Evolutionary conservation across 129 eudicot genomes (phyloP), one percentile per base, ranked within the genome.

Genomic region (Flaveria ramosissima): DNA sequence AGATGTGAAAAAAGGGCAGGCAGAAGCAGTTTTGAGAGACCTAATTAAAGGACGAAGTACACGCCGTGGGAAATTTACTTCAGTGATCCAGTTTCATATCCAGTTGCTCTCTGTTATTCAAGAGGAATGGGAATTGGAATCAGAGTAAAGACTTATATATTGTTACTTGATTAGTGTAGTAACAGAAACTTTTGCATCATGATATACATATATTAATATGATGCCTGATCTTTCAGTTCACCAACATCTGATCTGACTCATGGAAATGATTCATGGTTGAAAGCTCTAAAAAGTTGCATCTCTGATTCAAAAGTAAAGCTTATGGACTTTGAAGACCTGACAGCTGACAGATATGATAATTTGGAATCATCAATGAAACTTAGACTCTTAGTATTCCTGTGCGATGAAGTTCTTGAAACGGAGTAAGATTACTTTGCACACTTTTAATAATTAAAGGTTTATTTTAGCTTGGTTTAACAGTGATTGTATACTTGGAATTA

Each of bases 391-490:
- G 80, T 45, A 10, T 78, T 88, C 57, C 80, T 92, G 27, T 94
- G 97, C 36, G 99, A 94, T 71, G 96, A 94, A 82, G 77, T 88
- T 83, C 97, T 95, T 80, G 91, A 78, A 76, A 89, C 96, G 5
- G 82, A 41, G 97, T 94, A 89, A 87, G 91, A 73, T 47, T 51
- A 24, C 30, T 11, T 19, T 46, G 36, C 75, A 56, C 39, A 64
- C 15, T 5, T 17, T 24, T 70, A 30, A 74, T 30, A 21, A 19
- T 32, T 32, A 3, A 52, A 59, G 14, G 45, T 73, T 59, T 48
- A 42, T 9, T 48, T 69, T 43, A 42, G 43, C 65, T 74, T 64
- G 23, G 42, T 53, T 24, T 26, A 3, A 27, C 7, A 21, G 59
- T 68, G 27, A 26, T 9, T 48, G 9, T 16, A 64, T 53, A 26